Base-by-base conservation (phyloP, 2,329 filamentous ascomycete genomes). In the Aspergillus sp. region DNA sequence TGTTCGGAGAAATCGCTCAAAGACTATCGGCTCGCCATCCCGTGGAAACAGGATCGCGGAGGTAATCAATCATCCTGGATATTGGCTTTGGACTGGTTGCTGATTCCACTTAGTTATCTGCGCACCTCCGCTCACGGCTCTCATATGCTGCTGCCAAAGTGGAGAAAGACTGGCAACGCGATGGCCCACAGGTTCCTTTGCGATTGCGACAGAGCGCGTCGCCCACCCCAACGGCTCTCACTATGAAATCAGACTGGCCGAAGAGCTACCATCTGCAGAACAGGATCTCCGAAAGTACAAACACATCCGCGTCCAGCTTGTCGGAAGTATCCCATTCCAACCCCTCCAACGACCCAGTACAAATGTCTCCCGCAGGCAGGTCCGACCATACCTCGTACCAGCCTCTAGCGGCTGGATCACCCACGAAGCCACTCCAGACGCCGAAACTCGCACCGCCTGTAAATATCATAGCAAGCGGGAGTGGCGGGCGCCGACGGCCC, bases 81-180 rank as follows among this genome's bases (percentile, higher is more conserved):
- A 32, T 11, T 28, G 26, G 27, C 8, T 16, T 32, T 37, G n/a
- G 11, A 15, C 19, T 19, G 24, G 29, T 25, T 47, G 35, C 47
- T 54, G 32, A 55, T 41, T 17, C 32, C 38, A 40, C 48, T 28
- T 55, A 86, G 82, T 65, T 85, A 33, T 86, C 84, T 25, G 75
- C 79, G 34, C 82, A 89, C 52, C 71, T 96, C 32, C 82, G 80
- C 53, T 80, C 86, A 31, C 82, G 86, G 48, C 71, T 96, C 16
- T 85, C 86, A 5, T 95, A 95, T 58, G 89, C 89, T 43, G 91
- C 93, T 74, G 74, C 93, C 53, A 95, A 94, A 60, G 82, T 95
- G 25, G 85, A 86, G 54, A 79, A 93, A 52, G 86, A 85, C 37
- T 91, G 86, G 81, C 82, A 93, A 60, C 52, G 47, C 15, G 78